Base-by-base conservation (phyloP, 176 grass and related monocot species). In the Oryza nivara region DNA sequence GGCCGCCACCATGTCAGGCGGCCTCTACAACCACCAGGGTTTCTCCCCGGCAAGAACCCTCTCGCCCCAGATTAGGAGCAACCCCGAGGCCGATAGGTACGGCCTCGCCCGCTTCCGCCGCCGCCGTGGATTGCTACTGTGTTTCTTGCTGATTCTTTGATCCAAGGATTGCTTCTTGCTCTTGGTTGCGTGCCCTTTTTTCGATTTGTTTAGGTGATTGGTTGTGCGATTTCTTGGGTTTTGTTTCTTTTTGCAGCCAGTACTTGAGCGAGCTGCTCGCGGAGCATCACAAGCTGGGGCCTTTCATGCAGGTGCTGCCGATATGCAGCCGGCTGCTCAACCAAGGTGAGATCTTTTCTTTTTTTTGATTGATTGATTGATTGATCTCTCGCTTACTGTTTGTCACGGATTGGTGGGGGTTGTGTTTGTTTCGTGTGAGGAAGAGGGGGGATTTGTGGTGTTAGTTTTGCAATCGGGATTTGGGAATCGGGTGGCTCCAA, bases 251-350 rank as follows among this genome's bases (percentile, higher is more conserved):
- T 74, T 8, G 48, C 85, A 94, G 94, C 83, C 92, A 94, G 65
- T 97, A 94, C 92, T 85, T 97, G 82, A 88, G 92, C 17, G 94
- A 97, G 89, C 88, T 97, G 35, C 89, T 97, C 19, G 92, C 86
- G 3, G 94, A 97, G 88, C 80, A 94, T 65, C 92, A 94, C 70
- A 97, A 97, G 89, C 80, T 97, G 5, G 94, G 92, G 26, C 94
- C 92, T 52, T 97, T 97, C 85, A 90, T 94, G 91, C 94, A 97
- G 92, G 88, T 94, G 89, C 89, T 97, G 85, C 94, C 94, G 15
- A 83, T 92, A 94, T 97, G 92, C 81, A 92, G 89, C 80, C 87
- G 92, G 11, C 48, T 97, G 68, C 74, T 97, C 80, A 94, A 88
- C 70, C 94, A 97, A 97, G 92, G 94, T 97, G 80, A 81, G 74